These are phyloP conservation scores for Phytophthora litchii DNA, from an alignment of 352 stramenopile genomes.

Conservation along the genomic window DNA sequence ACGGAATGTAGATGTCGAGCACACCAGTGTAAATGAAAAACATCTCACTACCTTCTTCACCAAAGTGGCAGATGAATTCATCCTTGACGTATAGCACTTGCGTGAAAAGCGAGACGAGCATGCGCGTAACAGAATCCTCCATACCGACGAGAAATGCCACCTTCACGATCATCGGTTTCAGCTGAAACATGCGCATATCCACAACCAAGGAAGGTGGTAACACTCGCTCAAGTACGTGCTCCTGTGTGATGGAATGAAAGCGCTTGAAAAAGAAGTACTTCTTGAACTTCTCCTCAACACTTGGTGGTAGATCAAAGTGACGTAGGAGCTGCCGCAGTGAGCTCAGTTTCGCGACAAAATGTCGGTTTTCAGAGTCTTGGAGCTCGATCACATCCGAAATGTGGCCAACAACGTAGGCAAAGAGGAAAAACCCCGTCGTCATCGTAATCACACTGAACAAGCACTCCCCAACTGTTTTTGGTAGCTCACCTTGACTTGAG, in stretches of 20 bases:
- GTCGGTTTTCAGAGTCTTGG: slow-evolving; percentile 59
- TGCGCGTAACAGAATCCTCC: slow-evolving; percentile 57
- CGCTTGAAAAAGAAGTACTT: slow-evolving; percentile 73
- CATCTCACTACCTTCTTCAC: slow-evolving; percentile 68
- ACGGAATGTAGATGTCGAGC: slow-evolving; percentile 61
- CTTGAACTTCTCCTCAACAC: slow-evolving; percentile 62
- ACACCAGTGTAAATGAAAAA: slow-evolving; percentile 71
- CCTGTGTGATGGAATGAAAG: slow-evolving; percentile 72
- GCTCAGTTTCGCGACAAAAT: slow-evolving; percentile 66
- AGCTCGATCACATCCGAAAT: slow-evolving; percentile 64
- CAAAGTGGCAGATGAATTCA: slow-evolving; percentile 61
- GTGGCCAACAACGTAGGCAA: slow-evolving; percentile 67
- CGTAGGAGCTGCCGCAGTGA: slow-evolving; percentile 52
- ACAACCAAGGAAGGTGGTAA: slow-evolving; percentile 61
- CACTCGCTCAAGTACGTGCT: slow-evolving; percentile 59
- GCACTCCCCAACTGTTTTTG: slow-evolving; percentile 51
- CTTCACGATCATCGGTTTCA: slow-evolving; percentile 73
- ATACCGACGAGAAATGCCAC: slow-evolving; percentile 67
- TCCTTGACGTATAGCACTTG: slow-evolving; percentile 63
- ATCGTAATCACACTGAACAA: slow-evolving; percentile 65
- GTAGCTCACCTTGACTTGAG: slow-evolving; percentile 56
- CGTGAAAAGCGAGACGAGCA: slow-evolving; percentile 63
- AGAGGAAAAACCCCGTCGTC: slow-evolving; percentile 65
- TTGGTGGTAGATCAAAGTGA: slow-evolving; percentile 54
- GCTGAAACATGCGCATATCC: slow-evolving; percentile 69